Evolutionary conservation across 2,329 filamentous ascomycete species (phyloP), one percentile per base, ranked within the genome.

Genomic region (Ophiostoma himal-ulmi): DNA sequence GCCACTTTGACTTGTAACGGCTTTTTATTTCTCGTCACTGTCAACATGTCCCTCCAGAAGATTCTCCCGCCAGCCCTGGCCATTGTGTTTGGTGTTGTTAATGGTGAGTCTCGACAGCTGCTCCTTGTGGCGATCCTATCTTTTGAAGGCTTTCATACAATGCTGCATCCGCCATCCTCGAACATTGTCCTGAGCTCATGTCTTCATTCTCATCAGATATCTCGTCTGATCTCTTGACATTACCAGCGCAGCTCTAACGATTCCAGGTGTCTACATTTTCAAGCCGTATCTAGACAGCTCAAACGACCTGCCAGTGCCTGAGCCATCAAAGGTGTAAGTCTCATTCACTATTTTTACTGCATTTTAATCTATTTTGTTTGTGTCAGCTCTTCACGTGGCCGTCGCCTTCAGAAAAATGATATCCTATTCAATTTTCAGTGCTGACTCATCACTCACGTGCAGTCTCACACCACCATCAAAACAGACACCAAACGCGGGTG

Each of bases 81-180:
- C 7, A 69, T 78, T 26, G 71, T 75, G 8, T 75, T 76, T 70
- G 78, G 78, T 37, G 71, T 79, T 52, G 75, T 54, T n/a, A 79
- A 78, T 69, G 78, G 78, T 79, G 34, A 26, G 76, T 60, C 13
- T 65, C 30, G 5, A 20, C 44, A n/a, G 60, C 60, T 34, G 30
- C n/a, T 57, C 13, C 26, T 48, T n/a, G 44, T 30, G 44, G 3
- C 17, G 17, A 17, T 48, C 44, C 11, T 48, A 20, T n/a, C 44
- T 48, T 14, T 8, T 17, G 17, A 48, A 30, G 30, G 17, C 5
- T 20, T n/a, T 3, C 20, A 20, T 48, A 17, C 44, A 20, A 48
- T 48, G 17, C 44, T 48, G 17, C 44, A 48, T 48, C 17, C 17
- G 30, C 30, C 30, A 6, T 20, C 8, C 17, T 6, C 44, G n/a